Conservation (phyloP, 2,329 filamentous ascomycete species). For the Aureobasidium sp. region DNA sequence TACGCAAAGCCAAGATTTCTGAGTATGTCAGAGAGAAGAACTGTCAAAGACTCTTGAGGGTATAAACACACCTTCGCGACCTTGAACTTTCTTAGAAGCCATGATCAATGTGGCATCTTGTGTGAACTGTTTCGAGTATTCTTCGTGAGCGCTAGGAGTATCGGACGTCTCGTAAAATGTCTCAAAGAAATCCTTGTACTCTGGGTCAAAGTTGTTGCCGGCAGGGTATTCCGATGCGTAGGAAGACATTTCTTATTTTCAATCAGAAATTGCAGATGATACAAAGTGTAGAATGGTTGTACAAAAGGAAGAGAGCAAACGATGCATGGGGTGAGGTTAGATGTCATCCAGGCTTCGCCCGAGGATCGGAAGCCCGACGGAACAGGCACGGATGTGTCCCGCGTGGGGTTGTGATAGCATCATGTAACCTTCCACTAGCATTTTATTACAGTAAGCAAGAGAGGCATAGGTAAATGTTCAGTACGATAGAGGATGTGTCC, state of each 20-base stretch:
- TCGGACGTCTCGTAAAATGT: slow-evolving; percentile 40
- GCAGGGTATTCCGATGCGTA: slow-evolving; percentile 12
- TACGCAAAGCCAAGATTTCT: slow-evolving; percentile 45
- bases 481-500: too few species aligned
- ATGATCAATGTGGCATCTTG: slow-evolving; percentile 43
- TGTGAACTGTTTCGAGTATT: slow-evolving; percentile 41
- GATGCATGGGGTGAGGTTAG: slow-evolving; percentile 17
- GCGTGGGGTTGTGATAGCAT: slow-evolving; percentile 32
- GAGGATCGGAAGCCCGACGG: slow-evolving; percentile 23
- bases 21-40: neutral
- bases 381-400: slow-evolving; percentile 36
- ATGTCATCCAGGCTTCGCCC: slow-evolving; percentile 8
- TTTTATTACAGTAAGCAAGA: neutral
- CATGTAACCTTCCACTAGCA: slow-evolving; percentile 17
- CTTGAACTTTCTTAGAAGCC: slow-evolving; percentile 39
- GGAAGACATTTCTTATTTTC: neutral
- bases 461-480: neutral
- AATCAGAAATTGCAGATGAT: neutral
- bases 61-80: slow-evolving; percentile 33
- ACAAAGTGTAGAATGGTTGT: neutral
- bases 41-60: neutral
- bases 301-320: neutral
- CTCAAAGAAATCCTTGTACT: slow-evolving; percentile 37
- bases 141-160: slow-evolving; percentile 39
- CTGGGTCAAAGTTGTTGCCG: slow-evolving; percentile 22